Percentiles rank a stretch among this genome's conserved stretches.
Conservation (phyloP, 345 rosid species). For the Brassica rapa region DNA sequence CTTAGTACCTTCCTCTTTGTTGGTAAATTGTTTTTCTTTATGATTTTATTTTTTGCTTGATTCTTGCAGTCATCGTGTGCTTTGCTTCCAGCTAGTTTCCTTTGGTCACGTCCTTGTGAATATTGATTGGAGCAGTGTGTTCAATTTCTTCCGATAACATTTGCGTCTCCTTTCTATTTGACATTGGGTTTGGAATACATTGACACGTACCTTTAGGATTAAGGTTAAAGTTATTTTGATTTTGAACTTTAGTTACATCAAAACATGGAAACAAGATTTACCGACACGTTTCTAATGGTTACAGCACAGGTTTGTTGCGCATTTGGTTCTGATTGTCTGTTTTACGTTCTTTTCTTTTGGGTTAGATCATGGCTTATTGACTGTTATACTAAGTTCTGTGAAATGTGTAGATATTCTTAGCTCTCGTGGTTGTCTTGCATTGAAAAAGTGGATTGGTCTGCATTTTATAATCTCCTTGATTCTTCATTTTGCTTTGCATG, state of each 20-base stretch:
- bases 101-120: slow-evolving; percentile 8
- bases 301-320: neutral
- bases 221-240: neutral
- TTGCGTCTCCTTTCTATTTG: neutral
- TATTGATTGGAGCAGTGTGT: slow-evolving; percentile 3
- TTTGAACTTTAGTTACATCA: neutral
- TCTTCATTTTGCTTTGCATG: neutral
- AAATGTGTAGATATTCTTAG: neutral
- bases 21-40: neutral
- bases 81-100: neutral
- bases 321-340: neutral
- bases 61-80: neutral
- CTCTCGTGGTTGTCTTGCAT: neutral
- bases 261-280: slow-evolving; percentile 1
- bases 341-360: neutral
- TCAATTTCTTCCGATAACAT: neutral
- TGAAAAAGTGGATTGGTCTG: neutral
- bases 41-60: no score
- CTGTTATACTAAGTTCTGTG: neutral
- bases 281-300: neutral
- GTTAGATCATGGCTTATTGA: slow-evolving; percentile 5
- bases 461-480: neutral
- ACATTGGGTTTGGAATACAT: neutral
- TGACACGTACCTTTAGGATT: neutral
- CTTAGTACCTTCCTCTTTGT: neutral